Conservation (phyloP, 768 basidiomycete genomes). For the Tubosaeta sp. region DNA sequence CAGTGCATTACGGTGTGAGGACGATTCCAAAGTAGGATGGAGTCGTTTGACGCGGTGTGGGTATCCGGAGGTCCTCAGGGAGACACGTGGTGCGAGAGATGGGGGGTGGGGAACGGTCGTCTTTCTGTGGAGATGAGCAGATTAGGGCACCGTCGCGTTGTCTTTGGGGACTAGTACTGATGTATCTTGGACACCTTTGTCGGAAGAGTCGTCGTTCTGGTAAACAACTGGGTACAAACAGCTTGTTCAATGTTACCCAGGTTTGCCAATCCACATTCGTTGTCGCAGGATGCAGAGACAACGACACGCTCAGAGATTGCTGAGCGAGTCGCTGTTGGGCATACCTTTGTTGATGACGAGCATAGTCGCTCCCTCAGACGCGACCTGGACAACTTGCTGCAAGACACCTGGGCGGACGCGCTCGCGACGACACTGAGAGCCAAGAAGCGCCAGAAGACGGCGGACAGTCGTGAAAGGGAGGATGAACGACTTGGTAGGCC, state of each 20-base stretch:
- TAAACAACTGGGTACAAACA: too few relatives aligned
- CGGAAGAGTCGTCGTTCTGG: too few relatives aligned
- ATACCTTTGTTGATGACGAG: conserved; percentile 4
- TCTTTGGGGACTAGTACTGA: too few relatives aligned
- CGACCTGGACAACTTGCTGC: conserved; percentile 21
- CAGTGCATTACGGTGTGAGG: not conserved
- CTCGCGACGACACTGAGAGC: conserved; percentile 1
- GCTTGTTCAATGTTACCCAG: conserved; percentile 30
- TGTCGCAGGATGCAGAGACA: conserved; percentile 28
- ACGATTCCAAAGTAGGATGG: too few relatives aligned
- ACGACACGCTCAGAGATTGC: conserved; percentile 37
- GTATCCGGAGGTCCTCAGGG: too few relatives aligned
- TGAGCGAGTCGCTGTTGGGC: conserved; percentile 5
- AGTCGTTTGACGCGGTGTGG: too few relatives aligned
- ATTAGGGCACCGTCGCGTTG: too few relatives aligned
- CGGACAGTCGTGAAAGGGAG: not conserved
- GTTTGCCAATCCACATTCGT: conserved; percentile 46
- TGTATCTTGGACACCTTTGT: too few relatives aligned
- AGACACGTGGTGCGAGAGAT: too few relatives aligned
- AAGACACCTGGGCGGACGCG: conserved; percentile 16
- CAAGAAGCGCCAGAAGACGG: conserved; percentile 5
- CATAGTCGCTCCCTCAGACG: conserved; percentile 14
- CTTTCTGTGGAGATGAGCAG: too few relatives aligned
- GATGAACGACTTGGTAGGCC: conserved; percentile 1
- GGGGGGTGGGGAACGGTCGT: too few relatives aligned